Evolutionary conservation across 192 early-diverging fungal species (phyloP).

Genomic region (Coemansia furcata): DNA sequence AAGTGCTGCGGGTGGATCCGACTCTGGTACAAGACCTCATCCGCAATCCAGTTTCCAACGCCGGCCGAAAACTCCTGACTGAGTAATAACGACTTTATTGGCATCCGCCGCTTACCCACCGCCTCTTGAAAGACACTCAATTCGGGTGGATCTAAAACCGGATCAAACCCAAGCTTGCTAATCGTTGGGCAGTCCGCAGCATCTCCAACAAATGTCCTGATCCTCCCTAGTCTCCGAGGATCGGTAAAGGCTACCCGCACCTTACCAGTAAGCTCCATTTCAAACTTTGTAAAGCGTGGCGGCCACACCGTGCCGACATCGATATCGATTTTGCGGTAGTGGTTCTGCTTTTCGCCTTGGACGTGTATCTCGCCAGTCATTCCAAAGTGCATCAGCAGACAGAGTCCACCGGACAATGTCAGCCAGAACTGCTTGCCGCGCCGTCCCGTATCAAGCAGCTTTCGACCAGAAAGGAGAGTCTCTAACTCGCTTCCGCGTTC

Average conservation of each 20-base stretch:
- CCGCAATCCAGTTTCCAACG: conserved; percentile 86
- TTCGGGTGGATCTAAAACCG: conserved; percentile 57
- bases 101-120: conserved; percentile 42
- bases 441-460: conserved; percentile 63
- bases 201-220: conserved; percentile 59
- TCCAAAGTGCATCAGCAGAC: conserved; percentile 66
- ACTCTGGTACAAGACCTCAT: conserved; percentile 77
- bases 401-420: conserved; percentile 17
- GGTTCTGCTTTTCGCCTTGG: conserved; percentile 12
- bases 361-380: conserved; percentile 63
- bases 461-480: conserved; percentile 40
- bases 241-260: conserved; percentile 59
- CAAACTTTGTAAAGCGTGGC: conserved; percentile 68
- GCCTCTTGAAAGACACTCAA: conserved; percentile 49
- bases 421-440: conserved; percentile 75
- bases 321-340: conserved; percentile 28
- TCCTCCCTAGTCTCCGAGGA: conserved; percentile 63
- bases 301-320: conserved; percentile 57
- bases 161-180: conserved; percentile 75
- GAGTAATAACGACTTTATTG: conserved; percentile 74
- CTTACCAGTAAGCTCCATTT: conserved; percentile 44
- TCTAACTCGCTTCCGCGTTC: conserved; percentile 31
- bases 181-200: conserved; percentile 55
- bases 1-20: conserved; percentile 65
- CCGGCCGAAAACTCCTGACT: conserved; percentile 77